phyloP scores from a whole-genome alignment of 129 eudicot species.

The Logfia minima region DNA sequence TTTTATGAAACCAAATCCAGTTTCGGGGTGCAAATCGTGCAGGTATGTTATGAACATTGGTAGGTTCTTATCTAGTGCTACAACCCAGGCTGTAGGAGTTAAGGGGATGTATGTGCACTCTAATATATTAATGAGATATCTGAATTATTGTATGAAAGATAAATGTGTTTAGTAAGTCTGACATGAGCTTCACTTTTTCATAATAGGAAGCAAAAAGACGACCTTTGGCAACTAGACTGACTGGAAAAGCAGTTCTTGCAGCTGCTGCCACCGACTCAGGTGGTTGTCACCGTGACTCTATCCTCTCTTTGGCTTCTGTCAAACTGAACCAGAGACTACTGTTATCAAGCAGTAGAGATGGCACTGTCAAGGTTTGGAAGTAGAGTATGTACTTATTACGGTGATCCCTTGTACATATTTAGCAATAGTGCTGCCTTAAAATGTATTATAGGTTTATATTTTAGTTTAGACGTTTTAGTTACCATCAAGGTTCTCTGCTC shows the following conservation, averaged over 20 bases:
- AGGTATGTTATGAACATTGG: slow-evolving; percentile 49
- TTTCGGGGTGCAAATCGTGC: slow-evolving; percentile 94
- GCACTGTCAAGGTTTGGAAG: slow-evolving; percentile 98
- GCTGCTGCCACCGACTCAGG: slow-evolving; percentile 95
- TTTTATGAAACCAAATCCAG: slow-evolving; percentile 82
- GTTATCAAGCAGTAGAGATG: slow-evolving; percentile 95
- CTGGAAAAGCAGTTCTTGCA: slow-evolving; percentile 75
- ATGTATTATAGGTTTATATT: slow-evolving; percentile 30
- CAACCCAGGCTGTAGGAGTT: background rate
- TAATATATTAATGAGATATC: background rate
- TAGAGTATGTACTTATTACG: slow-evolving; percentile 33
- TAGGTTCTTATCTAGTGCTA: background rate
- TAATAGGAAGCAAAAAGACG: slow-evolving; percentile 76
- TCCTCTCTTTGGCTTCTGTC: slow-evolving; percentile 85
- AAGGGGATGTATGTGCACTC: background rate
- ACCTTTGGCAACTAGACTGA: slow-evolving; percentile 63
- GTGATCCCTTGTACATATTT: slow-evolving; percentile 47
- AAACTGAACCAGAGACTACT: slow-evolving; percentile 90
- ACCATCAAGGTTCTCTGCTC: slow-evolving; percentile 14
- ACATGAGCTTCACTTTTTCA: slow-evolving; percentile 16
- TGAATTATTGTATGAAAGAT: background rate
- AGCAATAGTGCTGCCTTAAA: slow-evolving; percentile 22
- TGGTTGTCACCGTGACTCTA: slow-evolving; percentile 92
- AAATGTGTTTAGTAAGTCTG: slow-evolving; percentile 3
- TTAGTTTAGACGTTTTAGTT: slow-evolving; percentile 15